phyloP scores from a whole-genome alignment of 768 basidiomycete genomes.

The Agaricus bisporus region DNA sequence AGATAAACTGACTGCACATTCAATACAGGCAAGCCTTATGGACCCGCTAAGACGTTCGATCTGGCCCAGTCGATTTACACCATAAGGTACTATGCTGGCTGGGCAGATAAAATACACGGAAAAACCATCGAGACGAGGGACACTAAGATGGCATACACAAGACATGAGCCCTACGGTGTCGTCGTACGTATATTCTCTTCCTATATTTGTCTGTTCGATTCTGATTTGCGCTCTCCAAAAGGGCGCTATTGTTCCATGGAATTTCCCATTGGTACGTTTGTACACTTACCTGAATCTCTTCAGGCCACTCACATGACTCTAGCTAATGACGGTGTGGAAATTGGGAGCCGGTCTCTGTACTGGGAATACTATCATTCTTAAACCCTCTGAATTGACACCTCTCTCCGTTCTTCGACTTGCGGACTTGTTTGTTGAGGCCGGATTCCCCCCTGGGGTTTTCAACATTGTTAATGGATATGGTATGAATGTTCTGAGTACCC shows the following conservation, averaged over 20 bases:
- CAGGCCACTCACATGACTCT: neutral
- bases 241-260: slow-evolving; percentile 63
- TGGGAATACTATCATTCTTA: slow-evolving; percentile 69
- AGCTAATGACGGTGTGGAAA: slow-evolving; percentile 61
- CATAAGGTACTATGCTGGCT: slow-evolving; percentile 80
- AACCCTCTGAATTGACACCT: slow-evolving; percentile 75
- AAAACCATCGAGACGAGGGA: slow-evolving; percentile 67
- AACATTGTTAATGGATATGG: slow-evolving; percentile 71
- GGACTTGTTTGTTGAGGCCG: slow-evolving; percentile 58
- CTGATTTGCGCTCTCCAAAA: neutral
- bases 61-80: slow-evolving; percentile 39
- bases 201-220: no score
- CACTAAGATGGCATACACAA: slow-evolving; percentile 57
- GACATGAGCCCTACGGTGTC: slow-evolving; percentile 61
- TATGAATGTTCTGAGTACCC: neutral
- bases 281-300: no score
- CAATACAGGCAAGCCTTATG: slow-evolving; percentile 48
- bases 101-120: slow-evolving; percentile 82
- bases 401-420: slow-evolving; percentile 50
- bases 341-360: slow-evolving; percentile 70
- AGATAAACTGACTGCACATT: neutral
- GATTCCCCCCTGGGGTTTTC: slow-evolving; percentile 71
- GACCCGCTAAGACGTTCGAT: slow-evolving; percentile 44
- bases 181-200: slow-evolving; percentile 21
- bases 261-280: slow-evolving; percentile 31